Base-by-base conservation (phyloP, 1,284 basidiomycete genomes). In the Ceratobasidium sp. region DNA sequence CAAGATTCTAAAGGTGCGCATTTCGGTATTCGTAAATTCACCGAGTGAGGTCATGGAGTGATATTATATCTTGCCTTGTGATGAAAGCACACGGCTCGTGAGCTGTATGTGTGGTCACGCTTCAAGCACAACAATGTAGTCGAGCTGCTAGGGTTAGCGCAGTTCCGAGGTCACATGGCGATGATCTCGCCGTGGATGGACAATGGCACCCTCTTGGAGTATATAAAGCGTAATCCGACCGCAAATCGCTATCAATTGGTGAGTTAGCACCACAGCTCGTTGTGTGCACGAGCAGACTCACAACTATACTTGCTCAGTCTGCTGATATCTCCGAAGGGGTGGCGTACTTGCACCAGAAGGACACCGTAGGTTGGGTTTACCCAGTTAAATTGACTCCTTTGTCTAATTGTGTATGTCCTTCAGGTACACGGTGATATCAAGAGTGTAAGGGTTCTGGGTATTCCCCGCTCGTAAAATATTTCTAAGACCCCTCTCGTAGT, bases 101-200 rank as follows among this genome's bases (percentile, higher is more conserved):
- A 38, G 38, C 8, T 38, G 38, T 38, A 38, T 38, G 38, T 38
- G 8, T 38, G 38, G 38, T 38, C 38, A 8, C 38, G 38, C 8
- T 8, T 38, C 38, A 38, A 38, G 38, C 38, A 38, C 38, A 8
- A 38, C 38, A 38, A 38, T 8, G 38, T 38, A 8, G 4, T 38
- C 4, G 38, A 48, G 27, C 62, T 65, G 27, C 23, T 65, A 27
- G 62, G 62, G n/a, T 18, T 65, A n/a, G 62, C 62, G 5, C 41
- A 65, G 23, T 65, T 65, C 20, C 62, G 27, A 65, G n/a, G 30
- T 18, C 44, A 48, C 8, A 14, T 65, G 10, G 62, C 62, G 1
- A 65, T 65, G 62, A 27, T 65, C 20, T 46, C 62, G 8, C 62
- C 62, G 6, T 65, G 62, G 62, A 65, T 65, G 62, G 41, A 30